These are phyloP conservation scores for Citrus medica DNA, from an alignment of 345 rosid genomes.

Conservation along the genomic window DNA sequence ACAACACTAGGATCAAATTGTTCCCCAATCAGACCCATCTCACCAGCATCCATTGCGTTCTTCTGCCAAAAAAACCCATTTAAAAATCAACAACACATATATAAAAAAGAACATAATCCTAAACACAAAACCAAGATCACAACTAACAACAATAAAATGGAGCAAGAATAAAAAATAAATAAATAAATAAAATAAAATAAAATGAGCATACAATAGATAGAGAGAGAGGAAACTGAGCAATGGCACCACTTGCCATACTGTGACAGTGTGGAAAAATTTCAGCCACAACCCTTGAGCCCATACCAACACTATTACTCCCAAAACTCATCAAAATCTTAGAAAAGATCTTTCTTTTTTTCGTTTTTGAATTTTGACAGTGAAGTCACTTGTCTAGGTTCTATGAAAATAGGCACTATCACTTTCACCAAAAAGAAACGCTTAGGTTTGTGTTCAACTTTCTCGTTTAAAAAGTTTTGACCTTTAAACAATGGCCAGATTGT, in stretches of 20 bases:
- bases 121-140: constrained; percentile 6
- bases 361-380: background rate
- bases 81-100: constrained; percentile 1
- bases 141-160: background rate
- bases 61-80: constrained; percentile 27
- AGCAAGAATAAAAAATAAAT: constrained; percentile 5
- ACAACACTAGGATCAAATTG: constrained; percentile 38
- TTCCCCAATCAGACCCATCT: constrained; percentile 37
- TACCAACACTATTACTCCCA: constrained; percentile 25
- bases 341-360: background rate
- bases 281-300: constrained; percentile 26
- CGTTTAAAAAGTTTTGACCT: constrained; percentile 16
- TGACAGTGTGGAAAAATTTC: constrained; percentile 24
- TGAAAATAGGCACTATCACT: constrained; percentile 16
- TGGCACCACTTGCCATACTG: constrained; percentile 34
- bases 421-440: constrained; percentile 1
- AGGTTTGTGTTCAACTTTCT: constrained; percentile 15
- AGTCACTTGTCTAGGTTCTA: background rate
- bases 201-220: constrained; percentile 33
- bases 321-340: constrained; percentile 34
- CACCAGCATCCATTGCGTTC: constrained; percentile 43
- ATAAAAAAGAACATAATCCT: background rate
- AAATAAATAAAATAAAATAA: constrained; percentile 15
- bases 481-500: constrained; percentile 13
- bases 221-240: constrained; percentile 43